These are phyloP conservation scores for Xylaria palmicola DNA, from an alignment of 495 filamentous ascomycete genomes.

Conservation along the genomic window DNA sequence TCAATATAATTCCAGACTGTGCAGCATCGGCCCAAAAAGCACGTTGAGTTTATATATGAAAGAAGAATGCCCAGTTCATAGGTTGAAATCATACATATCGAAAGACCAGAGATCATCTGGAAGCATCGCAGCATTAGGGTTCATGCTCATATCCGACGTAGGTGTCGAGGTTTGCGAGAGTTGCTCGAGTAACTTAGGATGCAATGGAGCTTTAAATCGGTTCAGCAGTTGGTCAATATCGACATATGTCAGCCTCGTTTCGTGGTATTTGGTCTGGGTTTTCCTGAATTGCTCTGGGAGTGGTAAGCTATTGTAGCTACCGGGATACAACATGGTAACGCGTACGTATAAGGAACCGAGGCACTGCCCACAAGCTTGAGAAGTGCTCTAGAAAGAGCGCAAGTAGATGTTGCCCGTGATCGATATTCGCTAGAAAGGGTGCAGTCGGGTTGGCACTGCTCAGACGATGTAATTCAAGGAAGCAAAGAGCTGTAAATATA, in stretches of 20 bases:
- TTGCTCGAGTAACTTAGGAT: constrained; percentile 17
- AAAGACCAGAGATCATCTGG: constrained; percentile 10
- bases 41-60: neutral
- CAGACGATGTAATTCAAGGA: constrained; percentile 19
- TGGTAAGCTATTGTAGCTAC: neutral
- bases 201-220: constrained; percentile 20
- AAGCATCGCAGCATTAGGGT: neutral
- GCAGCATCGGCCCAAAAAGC: neutral
- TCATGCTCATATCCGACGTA: neutral
- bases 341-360: constrained; percentile 21
- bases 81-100: neutral
- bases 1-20: too few species aligned
- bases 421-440: neutral
- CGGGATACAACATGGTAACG: neutral
- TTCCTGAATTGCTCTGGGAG: constrained; percentile 17
- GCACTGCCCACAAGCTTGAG: constrained; percentile 24
- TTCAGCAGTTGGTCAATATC: constrained; percentile 18
- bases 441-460: constrained; percentile 4
- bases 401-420: constrained; percentile 15
- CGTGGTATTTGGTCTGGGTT: neutral
- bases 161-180: neutral
- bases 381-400: constrained; percentile 25
- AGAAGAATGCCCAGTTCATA: neutral
- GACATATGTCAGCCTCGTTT: constrained; percentile 8
- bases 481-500: constrained; percentile 19